A percentile compares a stretch with the other conserved stretches of the same genome.
Conservation (phyloP, 2,329 filamentous ascomycete species). For the Laburnicola sp. region DNA sequence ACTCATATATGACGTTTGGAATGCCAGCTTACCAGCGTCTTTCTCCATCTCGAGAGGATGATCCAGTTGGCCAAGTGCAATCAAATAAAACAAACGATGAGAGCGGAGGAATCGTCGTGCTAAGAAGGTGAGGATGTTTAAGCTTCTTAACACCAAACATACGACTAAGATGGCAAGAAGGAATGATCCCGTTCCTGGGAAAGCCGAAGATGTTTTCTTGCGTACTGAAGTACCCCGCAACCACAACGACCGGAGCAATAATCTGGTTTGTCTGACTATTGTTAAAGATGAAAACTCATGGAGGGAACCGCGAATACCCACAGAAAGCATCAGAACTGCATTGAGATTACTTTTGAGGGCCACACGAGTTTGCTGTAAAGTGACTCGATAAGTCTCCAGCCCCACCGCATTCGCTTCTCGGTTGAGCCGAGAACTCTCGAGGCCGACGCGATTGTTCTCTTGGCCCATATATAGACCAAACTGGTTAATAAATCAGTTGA, state of each 20-base stretch:
- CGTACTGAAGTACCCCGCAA: slow-evolving; percentile 17
- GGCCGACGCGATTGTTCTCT: slow-evolving; percentile 9
- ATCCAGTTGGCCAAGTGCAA: not conserved
- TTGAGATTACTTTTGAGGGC: slow-evolving; percentile 9
- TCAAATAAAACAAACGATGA: not conserved
- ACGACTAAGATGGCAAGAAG: slow-evolving; percentile 5
- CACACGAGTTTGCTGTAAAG: not conserved
- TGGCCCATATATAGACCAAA: slow-evolving; percentile 6
- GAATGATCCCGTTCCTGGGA: slow-evolving; percentile 11
- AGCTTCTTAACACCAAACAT: slow-evolving; percentile 2
- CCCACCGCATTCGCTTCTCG: slow-evolving; percentile 1
- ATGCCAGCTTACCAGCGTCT: not conserved
- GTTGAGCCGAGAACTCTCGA: not conserved
- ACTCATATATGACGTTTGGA: too few relatives aligned
- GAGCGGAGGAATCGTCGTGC: not conserved
- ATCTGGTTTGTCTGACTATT: slow-evolving; percentile 11
- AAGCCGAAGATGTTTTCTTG: slow-evolving; percentile 16
- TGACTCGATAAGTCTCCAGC: slow-evolving; percentile 3
- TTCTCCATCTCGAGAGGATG: not conserved
- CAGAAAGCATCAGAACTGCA: slow-evolving; percentile 11
- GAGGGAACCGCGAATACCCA: not conserved
- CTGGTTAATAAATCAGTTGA: not conserved
- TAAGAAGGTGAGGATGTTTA: not conserved
- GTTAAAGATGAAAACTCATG: not conserved
- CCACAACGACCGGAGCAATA: slow-evolving; percentile 13